Base-by-base conservation (phyloP, 148 eudicot genomes). In the Beta vulgaris region DNA sequence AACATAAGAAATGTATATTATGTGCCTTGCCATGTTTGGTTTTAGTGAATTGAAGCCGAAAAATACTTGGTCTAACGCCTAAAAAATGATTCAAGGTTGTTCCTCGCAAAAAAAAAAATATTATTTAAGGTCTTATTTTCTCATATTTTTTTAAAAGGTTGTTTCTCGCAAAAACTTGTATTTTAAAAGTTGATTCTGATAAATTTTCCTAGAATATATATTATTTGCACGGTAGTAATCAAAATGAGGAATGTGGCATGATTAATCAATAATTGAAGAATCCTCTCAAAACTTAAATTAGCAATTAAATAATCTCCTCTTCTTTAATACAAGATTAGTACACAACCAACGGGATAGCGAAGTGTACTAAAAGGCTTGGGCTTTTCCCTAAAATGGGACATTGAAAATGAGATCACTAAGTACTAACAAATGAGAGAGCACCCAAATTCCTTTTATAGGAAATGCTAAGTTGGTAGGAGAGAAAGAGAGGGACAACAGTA, bases 181-280 rank as follows among this genome's bases (percentile, higher is more conserved):
- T n/a, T n/a, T n/a, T n/a, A n/a, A n/a, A n/a, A n/a, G n/a, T n/a
- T n/a, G n/a, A n/a, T n/a, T n/a, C n/a, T n/a, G n/a, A n/a, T n/a
- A n/a, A n/a, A n/a, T n/a, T n/a, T n/a, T n/a, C n/a, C n/a, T n/a
- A n/a, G n/a, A n/a, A 53, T 21, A 53, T 4, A 25, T 53, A 53
- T 18, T 1, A 18, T 18, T 19, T 2, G 9, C 23, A 19, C 26
- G 26, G 21, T 7, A 16, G 36, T 5, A 37, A 12, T 46, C 44
- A 62, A 61, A 49, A 51, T 74, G 42, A 46, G 71, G 36, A 36
- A 21, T 29, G n/a, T 14, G 35, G n/a, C 34, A 34, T 7, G 36
- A 3, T 21, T 62, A 29, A 34, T 37, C 71, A 75, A 75, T 64
- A 65, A 65, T 75, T 75, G 78, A 65, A 37, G 78, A 65, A 75